Evolutionary conservation across 2,329 filamentous ascomycete species (phyloP), one percentile per base, ranked within the genome.

Genomic region (Aspergillus sp.): DNA sequence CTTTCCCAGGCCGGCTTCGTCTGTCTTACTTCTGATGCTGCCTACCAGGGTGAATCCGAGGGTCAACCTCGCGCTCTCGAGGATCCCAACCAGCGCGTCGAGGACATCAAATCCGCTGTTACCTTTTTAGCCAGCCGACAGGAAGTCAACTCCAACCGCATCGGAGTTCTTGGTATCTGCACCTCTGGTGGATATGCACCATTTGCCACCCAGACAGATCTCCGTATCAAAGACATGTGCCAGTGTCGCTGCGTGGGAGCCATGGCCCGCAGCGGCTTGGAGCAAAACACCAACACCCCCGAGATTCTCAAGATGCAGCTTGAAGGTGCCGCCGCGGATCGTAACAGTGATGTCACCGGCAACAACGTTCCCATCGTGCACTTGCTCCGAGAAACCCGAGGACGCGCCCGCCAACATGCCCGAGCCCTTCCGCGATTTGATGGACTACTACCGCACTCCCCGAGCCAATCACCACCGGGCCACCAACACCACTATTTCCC

Each of bases 141-240:
- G 2, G 51, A 58, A 4, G 62, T 72, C 15, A 59, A 71, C 46
- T 45, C 58, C 0, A 52, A 63, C 1, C 53, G 55, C n/a, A 73
- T 74, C 27, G 69, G 62, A 3, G 61, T 63, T 1, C 52, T 73
- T 0, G 70, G 70, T 2, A 67, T 74, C 45, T 72, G 69, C 46
- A 65, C 62, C 1, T 62, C 60, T 0, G 69, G 71, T 10, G 56
- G 54, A 19, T 73, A 71, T 44, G 61, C 55, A 2, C 52, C 60
- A 5, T 61, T 57, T 43, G 66, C 69, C 1, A 62, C 70, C 5
- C 60, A 65, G 46, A 58, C 63, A 3, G 66, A 74, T 42, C 39
- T 49, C 7, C 69, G 70, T n/a, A 66, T 74, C 52, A 65, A 65
- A 65, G 46, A 68, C 67, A 6, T 51, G 68, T 5, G 70, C 65